A percentile compares a stretch with the other conserved stretches of the same genome.
These are phyloP conservation scores for Deinandra increscens DNA, from an alignment of 129 eudicot genomes.

Conservation along the genomic window DNA sequence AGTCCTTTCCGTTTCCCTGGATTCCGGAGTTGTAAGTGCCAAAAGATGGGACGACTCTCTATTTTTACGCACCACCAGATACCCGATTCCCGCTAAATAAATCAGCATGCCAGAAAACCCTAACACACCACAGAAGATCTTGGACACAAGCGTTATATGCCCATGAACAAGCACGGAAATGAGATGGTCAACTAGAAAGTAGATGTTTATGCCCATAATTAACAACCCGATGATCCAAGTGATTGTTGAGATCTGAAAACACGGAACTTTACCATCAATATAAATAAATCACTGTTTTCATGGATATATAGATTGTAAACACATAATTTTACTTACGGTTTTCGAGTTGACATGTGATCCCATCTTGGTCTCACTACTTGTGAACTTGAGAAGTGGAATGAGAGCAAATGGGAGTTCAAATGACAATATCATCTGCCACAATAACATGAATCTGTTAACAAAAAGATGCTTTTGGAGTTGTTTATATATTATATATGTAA, in stretches of 20 bases:
- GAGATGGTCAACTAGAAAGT: conserved; percentile 65
- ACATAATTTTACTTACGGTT: conserved; percentile 36
- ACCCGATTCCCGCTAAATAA: conserved; percentile 69
- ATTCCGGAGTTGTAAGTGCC: conserved; percentile 54
- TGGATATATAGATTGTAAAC: background rate
- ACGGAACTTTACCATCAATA: background rate
- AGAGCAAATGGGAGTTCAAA: conserved; percentile 99
- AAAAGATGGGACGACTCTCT: conserved; percentile 61
- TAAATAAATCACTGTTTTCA: background rate
- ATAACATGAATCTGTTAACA: conserved; percentile 17
- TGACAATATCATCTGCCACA: conserved; percentile 88
- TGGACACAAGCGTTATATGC: conserved; percentile 44
- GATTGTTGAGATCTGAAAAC: conserved; percentile 63
- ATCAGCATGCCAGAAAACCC: conserved; percentile 75
- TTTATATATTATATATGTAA: background rate
- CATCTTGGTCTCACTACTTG: conserved; percentile 95
- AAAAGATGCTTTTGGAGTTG: background rate
- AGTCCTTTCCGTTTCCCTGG: conserved; percentile 36
- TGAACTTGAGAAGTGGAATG: conserved; percentile 95
- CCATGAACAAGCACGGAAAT: conserved; percentile 60
- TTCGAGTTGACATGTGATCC: conserved; percentile 76
- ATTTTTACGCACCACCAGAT: conserved; percentile 76
- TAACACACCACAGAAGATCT: conserved; percentile 55
- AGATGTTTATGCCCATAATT: conserved; percentile 87
- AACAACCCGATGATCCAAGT: conserved; percentile 86